These are phyloP conservation scores for Albugo laibachii DNA, from an alignment of 352 stramenopile genomes.

Conservation along the genomic window DNA sequence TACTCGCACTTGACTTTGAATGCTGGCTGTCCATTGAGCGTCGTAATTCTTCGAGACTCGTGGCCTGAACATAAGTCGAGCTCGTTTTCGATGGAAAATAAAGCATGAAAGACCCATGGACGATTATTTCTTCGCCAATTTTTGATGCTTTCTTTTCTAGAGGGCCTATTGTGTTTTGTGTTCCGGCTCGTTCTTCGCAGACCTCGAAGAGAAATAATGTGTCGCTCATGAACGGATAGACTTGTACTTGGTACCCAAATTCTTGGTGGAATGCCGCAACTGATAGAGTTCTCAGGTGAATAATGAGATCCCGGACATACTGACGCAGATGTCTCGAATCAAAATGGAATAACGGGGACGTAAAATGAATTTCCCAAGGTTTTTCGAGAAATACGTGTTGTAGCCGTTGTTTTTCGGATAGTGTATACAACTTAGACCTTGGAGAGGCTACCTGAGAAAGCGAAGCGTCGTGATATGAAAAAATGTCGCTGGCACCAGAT, in stretches of 20 bases:
- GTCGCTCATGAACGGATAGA: constrained; percentile 17
- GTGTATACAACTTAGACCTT: too few species aligned
- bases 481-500: too few species aligned
- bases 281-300: constrained; percentile 29
- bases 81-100: constrained; percentile 31
- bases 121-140: background rate
- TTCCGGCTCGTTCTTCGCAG: constrained; percentile 19
- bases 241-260: constrained; percentile 44
- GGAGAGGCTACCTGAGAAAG: too few species aligned
- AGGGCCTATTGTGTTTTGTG: constrained; percentile 5
- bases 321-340: constrained; percentile 18
- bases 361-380: constrained; percentile 36
- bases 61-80: constrained; percentile 8
- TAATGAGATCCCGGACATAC: constrained; percentile 45
- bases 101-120: constrained; percentile 28
- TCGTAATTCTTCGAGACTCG: constrained; percentile 1
- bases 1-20: background rate
- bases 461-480: too few species aligned
- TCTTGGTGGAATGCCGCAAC: constrained; percentile 16
- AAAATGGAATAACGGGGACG: constrained; percentile 45
- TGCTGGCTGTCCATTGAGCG: background rate
- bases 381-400: constrained; percentile 27
- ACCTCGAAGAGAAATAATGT: constrained; percentile 37
- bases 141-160: background rate
- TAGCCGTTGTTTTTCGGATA: too few species aligned